Evolutionary conservation across 345 rosid genomes (phyloP), one percentile per base, ranked within the genome.

Genomic region (Carallia pectinifolia): DNA sequence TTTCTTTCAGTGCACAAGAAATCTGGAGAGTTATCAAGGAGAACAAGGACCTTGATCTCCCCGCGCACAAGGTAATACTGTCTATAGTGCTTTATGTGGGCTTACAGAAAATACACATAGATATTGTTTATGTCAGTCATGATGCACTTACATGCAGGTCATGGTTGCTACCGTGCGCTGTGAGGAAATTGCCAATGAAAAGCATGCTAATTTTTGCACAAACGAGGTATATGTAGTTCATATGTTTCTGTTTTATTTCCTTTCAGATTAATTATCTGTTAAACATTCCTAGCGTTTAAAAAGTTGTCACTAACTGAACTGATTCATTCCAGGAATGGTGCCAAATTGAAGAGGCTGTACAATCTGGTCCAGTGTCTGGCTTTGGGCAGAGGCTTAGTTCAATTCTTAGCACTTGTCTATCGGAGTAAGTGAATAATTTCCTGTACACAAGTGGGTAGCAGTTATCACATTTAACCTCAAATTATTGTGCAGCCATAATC

Each of bases 101-200:
- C 29, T 53, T 65, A 29, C 16, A 6, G 38, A 12, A 50, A 52
- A 7, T 64, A 17, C 13, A 7, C 33, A 7, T 12, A 10, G 29
- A 27, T 64, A 56, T 64, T 71, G 63, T 64, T 71, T 13, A 66
- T 73, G 72, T 74, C 56, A 64, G 64, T 55, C 69, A 66, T 74
- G 56, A 61, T 61, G 62, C 50, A 38, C 74, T 64, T 47, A 7
- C 65, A 77, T 82, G 48, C 67, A 92, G 98, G 96, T 95, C 81
- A 96, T 96, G 99, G 99, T 92, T 64, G 97, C 98, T 79, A 90
- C 96, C 13, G 99, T 96, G 61, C 96, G 98, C 18, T 96, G 98
- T 65, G 99, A 96, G 84, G 98, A 96, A 89, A 96, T 96, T 67
- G 89, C 97, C 27, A 76, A 88, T 56, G 98, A 95, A 71, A 92